A percentile compares a stretch with the other conserved stretches of the same genome.
phyloP scores from a whole-genome alignment of 2,329 filamentous ascomycete species.

The Aspergillus awamori region DNA sequence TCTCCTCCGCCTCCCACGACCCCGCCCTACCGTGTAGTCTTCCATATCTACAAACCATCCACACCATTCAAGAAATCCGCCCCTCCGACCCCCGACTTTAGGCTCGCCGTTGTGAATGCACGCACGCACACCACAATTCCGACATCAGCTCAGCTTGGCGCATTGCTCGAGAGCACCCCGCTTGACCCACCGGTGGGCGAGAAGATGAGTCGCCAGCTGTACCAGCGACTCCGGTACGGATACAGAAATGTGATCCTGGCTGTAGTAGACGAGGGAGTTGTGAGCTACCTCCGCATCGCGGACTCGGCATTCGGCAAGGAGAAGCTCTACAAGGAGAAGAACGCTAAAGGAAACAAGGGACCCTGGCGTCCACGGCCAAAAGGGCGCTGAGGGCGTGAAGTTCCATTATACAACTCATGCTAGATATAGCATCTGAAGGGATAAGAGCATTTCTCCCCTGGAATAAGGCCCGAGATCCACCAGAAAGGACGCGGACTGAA shows the following conservation, averaged over 20 bases:
- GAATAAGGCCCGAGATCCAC: slow-evolving; percentile 32
- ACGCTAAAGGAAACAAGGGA: slow-evolving; percentile 35
- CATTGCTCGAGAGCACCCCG: slow-evolving; percentile 73
- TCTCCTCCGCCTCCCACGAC: slow-evolving; percentile 29
- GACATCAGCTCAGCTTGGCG: slow-evolving; percentile 69
- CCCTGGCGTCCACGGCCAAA: slow-evolving; percentile 33
- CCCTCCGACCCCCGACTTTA: slow-evolving; percentile 79
- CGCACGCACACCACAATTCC: slow-evolving; percentile 69
- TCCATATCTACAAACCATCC: slow-evolving; percentile 78
- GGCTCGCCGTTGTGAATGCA: slow-evolving; percentile 79
- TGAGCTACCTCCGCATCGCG: slow-evolving; percentile 80
- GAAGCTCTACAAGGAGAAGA: slow-evolving; percentile 62
- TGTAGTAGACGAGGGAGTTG: slow-evolving; percentile 84
- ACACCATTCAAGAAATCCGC: slow-evolving; percentile 75
- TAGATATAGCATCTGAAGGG: not conserved
- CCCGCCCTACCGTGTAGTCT: slow-evolving; percentile 72
- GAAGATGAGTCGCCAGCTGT: slow-evolving; percentile 59
- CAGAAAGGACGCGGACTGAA: slow-evolving; percentile 27
- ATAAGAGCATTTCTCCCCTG: slow-evolving; percentile 30
- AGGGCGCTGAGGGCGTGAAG: slow-evolving; percentile 31
- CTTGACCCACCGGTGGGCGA: slow-evolving; percentile 61
- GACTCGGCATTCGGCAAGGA: slow-evolving; percentile 81
- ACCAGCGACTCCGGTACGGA: slow-evolving; percentile 80
- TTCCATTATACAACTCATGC: not conserved
- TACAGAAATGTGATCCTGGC: slow-evolving; percentile 82